Conservation (phyloP, 1,139 yeast genomes). For the Saccharomyces hybrid region DNA sequence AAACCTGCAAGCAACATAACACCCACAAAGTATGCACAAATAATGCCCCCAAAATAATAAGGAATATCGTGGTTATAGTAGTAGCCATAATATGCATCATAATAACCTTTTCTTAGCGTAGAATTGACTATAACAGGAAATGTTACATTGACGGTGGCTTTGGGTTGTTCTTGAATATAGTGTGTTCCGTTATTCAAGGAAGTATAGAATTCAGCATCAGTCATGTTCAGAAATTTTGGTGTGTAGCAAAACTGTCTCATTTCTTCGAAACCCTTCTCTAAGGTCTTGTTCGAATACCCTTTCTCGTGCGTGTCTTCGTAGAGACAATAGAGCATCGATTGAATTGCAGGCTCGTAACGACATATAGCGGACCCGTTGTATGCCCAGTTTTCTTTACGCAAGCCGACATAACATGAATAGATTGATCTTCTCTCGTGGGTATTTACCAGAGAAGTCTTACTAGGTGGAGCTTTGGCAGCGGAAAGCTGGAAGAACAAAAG, state of each 20-base stretch:
- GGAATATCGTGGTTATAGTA: conserved; percentile 16
- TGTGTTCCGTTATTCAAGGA: conserved; percentile 14
- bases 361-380: conserved; percentile 6
- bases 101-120: conserved; percentile 7
- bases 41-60: conserved; percentile 3
- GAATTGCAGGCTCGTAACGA: conserved; percentile 17
- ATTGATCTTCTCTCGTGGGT: not conserved
- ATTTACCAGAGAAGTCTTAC: not conserved
- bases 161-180: conserved; percentile 4
- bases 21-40: too few species aligned
- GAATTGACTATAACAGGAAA: conserved; percentile 14
- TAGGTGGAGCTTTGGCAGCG: not conserved
- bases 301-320: conserved; percentile 11
- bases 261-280: conserved; percentile 2
- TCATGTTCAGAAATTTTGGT: conserved; percentile 4
- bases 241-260: conserved; percentile 10
- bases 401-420: not conserved
- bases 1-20: not conserved
- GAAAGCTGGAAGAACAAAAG: not conserved
- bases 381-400: not conserved
- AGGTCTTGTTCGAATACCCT: conserved; percentile 2
- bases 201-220: conserved; percentile 9
- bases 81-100: conserved; percentile 15
- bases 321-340: conserved; percentile 17
- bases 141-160: not conserved